Evolutionary conservation across 2,329 filamentous ascomycete species (phyloP).

Genomic region (Paecilomyces fulvus): DNA sequence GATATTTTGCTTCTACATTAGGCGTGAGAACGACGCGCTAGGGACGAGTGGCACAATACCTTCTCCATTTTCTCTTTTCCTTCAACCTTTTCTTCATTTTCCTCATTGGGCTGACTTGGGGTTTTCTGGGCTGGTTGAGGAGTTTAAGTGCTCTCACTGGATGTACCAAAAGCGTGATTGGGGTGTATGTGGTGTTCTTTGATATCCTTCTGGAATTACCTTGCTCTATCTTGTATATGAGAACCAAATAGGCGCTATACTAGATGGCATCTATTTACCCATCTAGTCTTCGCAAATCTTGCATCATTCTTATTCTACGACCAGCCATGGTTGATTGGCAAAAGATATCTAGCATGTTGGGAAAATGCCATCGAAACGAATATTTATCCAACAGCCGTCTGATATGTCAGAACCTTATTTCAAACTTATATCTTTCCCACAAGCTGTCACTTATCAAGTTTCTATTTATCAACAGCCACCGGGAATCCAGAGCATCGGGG

Average conservation of each 20-base stretch:
- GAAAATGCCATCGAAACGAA: background rate
- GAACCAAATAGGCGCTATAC: background rate
- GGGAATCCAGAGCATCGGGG: background rate
- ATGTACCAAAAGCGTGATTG: conserved; percentile 10
- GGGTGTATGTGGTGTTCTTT: background rate
- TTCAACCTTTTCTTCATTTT: background rate
- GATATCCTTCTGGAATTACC: conserved; percentile 2
- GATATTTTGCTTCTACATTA: background rate
- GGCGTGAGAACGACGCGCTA: background rate
- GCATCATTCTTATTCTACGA: background rate
- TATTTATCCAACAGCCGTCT: background rate
- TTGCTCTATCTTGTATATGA: conserved; percentile 3
- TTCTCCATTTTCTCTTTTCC: conserved; percentile 2
- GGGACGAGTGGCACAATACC: background rate
- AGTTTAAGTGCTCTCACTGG: conserved; percentile 6
- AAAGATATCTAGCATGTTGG: background rate
- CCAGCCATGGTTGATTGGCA: background rate
- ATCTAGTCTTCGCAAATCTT: background rate
- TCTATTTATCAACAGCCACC: background rate
- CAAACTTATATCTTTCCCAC: no score
- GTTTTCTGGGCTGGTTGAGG: conserved; percentile 4
- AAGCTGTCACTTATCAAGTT: background rate
- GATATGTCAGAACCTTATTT: no score
- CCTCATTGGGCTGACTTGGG: background rate
- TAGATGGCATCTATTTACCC: background rate